A percentile compares a stretch with the other conserved stretches of the same genome.
phyloP scores from a whole-genome alignment of 2,329 filamentous ascomycete species.

The Aspergillus bombycis region DNA sequence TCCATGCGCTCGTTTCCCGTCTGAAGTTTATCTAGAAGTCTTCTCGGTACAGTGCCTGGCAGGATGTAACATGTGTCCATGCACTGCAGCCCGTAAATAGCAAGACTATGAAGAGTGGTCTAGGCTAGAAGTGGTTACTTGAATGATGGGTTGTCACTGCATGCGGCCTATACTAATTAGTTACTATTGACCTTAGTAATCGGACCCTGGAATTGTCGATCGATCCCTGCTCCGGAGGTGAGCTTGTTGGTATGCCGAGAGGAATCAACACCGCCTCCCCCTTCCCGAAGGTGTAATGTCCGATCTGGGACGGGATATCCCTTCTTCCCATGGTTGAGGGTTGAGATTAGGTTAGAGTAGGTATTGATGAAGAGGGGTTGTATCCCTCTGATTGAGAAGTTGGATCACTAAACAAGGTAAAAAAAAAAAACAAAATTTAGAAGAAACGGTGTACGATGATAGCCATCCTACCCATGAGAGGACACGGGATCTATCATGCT shows the following conservation, averaged over 20 bases:
- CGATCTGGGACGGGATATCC: conserved; percentile 3
- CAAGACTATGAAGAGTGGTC: neutral
- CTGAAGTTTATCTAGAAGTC: neutral
- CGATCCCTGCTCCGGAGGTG: conserved; percentile 15
- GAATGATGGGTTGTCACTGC: conserved; percentile 9
- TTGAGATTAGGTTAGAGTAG: conserved; percentile 4
- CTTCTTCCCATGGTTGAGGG: conserved; percentile 2
- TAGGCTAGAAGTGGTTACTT: neutral
- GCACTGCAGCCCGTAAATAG: neutral
- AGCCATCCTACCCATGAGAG: neutral
- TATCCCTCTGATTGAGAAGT: neutral
- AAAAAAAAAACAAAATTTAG: neutral
- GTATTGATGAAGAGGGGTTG: neutral
- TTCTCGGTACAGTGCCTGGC: neutral
- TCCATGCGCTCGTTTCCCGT: neutral
- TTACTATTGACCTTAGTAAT: neutral
- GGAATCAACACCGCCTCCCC: conserved; percentile 23
- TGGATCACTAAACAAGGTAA: neutral
- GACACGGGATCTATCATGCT: neutral
- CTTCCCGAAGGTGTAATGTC: conserved; percentile 13
- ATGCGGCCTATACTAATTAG: conserved; percentile 14
- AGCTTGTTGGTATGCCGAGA: conserved; percentile 20
- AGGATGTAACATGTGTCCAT: neutral
- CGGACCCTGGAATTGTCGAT: conserved; percentile 19
- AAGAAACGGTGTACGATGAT: neutral